Evolutionary conservation across 805 yeast species (phyloP).

Genomic region (Saccharomycopsis amapae): DNA sequence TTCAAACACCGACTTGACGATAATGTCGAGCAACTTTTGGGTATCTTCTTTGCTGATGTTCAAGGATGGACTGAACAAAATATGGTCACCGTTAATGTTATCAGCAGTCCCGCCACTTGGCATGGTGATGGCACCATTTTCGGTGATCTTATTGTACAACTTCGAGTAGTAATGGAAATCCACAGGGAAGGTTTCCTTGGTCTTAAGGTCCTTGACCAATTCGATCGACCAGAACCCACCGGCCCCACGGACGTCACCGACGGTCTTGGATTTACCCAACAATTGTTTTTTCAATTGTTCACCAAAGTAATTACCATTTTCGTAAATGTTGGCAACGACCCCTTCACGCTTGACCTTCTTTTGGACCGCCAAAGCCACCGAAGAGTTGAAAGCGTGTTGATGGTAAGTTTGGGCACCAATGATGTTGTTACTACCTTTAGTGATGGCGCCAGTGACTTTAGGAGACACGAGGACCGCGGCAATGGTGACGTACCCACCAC

Average conservation of each 20-base stretch:
- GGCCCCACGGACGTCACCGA: slow-evolving; percentile 56
- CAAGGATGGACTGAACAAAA: slow-evolving; percentile 43
- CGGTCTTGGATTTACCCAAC: slow-evolving; percentile 31
- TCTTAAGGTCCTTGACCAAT: slow-evolving; percentile 43
- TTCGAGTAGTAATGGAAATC: slow-evolving; percentile 32
- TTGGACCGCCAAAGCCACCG: slow-evolving; percentile 41
- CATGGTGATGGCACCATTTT: slow-evolving; percentile 43
- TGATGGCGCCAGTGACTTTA: slow-evolving; percentile 33
- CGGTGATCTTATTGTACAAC: slow-evolving; percentile 30
- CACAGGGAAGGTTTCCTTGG: slow-evolving; percentile 43
- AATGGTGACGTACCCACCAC: slow-evolving; percentile 43
- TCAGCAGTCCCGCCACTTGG: slow-evolving; percentile 39
- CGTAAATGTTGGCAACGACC: slow-evolving; percentile 36
- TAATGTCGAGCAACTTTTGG: slow-evolving; percentile 34
- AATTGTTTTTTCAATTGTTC: slow-evolving; percentile 31
- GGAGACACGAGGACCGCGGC: slow-evolving; percentile 41
- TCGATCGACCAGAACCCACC: slow-evolving; percentile 57
- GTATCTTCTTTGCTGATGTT: slow-evolving; percentile 37
- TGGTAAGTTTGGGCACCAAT: slow-evolving; percentile 48
- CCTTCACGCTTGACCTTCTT: slow-evolving; percentile 31
- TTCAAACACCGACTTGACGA: slow-evolving; percentile 36
- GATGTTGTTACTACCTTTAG: slow-evolving; percentile 35
- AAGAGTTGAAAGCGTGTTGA: slow-evolving; percentile 40
- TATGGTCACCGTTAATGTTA: slow-evolving; percentile 37
- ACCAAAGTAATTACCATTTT: slow-evolving; percentile 38